A percentile compares a stretch with the other conserved stretches of the same genome.
These are phyloP conservation scores for Beauveria brongniartii DNA, from an alignment of 2,329 filamentous ascomycete species.

Conservation along the genomic window DNA sequence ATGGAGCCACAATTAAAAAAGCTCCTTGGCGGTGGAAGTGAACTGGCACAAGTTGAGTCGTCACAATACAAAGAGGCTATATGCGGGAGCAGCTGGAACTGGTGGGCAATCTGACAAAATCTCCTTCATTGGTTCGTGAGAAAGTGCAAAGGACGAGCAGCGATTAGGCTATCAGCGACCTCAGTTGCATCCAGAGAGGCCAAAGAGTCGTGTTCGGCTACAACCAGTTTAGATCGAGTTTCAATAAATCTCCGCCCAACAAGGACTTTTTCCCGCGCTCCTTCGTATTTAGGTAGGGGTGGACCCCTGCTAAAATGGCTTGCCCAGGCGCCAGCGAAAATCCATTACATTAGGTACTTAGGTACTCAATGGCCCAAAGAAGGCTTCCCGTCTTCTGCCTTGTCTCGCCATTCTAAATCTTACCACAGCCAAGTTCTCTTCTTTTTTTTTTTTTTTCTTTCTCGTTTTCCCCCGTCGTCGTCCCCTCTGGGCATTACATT, in stretches of 20 bases:
- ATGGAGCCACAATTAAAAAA: neutral
- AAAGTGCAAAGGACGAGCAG: too few species aligned
- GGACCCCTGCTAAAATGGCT: neutral
- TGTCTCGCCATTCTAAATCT: neutral
- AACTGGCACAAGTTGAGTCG: too few species aligned
- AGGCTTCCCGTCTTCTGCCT: neutral
- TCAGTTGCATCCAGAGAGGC: too few species aligned
- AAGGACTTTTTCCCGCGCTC: conserved; percentile 12
- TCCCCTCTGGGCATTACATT: neutral
- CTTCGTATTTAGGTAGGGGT: conserved; percentile 16
- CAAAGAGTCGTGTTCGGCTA: too few species aligned
- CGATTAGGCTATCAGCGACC: too few species aligned
- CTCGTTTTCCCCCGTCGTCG: neutral
- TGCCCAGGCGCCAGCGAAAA: neutral
- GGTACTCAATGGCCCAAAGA: neutral
- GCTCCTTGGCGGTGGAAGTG: neutral
- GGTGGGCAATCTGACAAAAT: too few species aligned
- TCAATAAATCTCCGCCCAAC: neutral
- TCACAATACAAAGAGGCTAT: too few species aligned
- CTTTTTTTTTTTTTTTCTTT: too few species aligned
- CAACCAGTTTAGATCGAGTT: neutral
- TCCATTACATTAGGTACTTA: neutral
- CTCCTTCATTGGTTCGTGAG: too few species aligned
- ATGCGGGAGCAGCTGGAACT: too few species aligned
- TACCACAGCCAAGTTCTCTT: neutral